These are phyloP conservation scores for Sphaerostilbella broomeana DNA, from an alignment of 2,329 filamentous ascomycete species.

Conservation along the genomic window DNA sequence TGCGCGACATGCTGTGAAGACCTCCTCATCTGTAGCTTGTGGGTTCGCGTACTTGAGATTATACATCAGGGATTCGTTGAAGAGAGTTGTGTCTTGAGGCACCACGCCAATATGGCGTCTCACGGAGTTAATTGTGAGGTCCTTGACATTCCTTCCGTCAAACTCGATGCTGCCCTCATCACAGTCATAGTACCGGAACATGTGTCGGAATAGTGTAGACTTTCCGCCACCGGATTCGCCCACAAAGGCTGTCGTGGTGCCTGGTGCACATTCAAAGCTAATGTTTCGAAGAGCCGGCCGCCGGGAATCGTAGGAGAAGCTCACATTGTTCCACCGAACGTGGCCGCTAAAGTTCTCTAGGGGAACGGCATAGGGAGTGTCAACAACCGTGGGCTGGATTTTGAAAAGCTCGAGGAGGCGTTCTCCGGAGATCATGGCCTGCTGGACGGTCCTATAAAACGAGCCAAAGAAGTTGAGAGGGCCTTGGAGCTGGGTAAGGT, in stretches of 20 bases:
- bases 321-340: constrained; percentile 80
- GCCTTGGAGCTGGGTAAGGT: constrained; percentile 72
- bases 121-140: constrained; percentile 89
- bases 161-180: constrained; percentile 73
- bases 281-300: constrained; percentile 80
- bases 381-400: constrained; percentile 85
- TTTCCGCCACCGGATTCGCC: constrained; percentile 96
- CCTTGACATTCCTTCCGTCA: constrained; percentile 76
- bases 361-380: constrained; percentile 57
- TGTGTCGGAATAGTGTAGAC: constrained; percentile 88
- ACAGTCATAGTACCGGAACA: constrained; percentile 95
- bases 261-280: constrained; percentile 77
- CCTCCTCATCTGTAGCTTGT: constrained; percentile 69
- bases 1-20: constrained; percentile 73
- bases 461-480: constrained; percentile 86
- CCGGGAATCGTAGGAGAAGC: constrained; percentile 83
- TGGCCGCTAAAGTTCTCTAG: constrained; percentile 68
- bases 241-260: constrained; percentile 91
- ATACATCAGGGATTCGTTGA: constrained; percentile 93
- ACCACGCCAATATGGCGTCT: constrained; percentile 89
- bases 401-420: constrained; percentile 93
- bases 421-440: constrained; percentile 95
- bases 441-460: constrained; percentile 93
- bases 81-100: constrained; percentile 90
- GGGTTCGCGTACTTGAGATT: constrained; percentile 88